Evolutionary conservation across 371 early-diverging fungal genomes (phyloP).

Genomic region (Entomophthora muscae): DNA sequence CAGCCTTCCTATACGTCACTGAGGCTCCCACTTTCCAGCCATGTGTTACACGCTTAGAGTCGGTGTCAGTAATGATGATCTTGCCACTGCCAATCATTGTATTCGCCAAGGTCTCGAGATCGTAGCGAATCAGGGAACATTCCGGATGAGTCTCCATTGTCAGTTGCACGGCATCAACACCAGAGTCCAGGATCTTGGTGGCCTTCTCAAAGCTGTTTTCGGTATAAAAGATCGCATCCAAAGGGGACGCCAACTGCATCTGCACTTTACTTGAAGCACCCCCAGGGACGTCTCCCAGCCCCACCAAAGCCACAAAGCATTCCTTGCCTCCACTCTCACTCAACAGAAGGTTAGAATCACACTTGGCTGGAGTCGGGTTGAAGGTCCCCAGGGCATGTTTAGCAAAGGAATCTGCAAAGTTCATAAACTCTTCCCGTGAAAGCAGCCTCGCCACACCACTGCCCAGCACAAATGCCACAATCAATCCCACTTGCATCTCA

Average conservation of each 20-base stretch:
- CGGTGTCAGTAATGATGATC: background rate
- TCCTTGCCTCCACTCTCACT: background rate
- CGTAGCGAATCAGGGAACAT: background rate
- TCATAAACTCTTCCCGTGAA: background rate
- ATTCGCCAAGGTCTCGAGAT: background rate
- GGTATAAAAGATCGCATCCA: background rate
- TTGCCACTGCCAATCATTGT: background rate
- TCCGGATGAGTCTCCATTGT: background rate
- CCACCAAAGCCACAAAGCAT: background rate
- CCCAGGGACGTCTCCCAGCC: background rate
- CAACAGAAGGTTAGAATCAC: background rate
- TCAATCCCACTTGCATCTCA: too few relatives aligned
- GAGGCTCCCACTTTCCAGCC: background rate
- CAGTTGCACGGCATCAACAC: background rate
- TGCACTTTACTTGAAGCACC: background rate
- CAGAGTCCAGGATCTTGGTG: background rate
- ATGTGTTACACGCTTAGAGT: background rate
- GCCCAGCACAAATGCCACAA: too few relatives aligned
- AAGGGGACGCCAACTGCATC: background rate
- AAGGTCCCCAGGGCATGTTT: background rate
- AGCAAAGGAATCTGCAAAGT: background rate
- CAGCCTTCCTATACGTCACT: background rate
- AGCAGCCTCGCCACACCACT: too few relatives aligned
- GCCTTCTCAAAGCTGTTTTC: background rate
- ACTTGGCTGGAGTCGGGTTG: background rate